phyloP scores from a whole-genome alignment of 75 land plant genomes.

The Larix kaempferi region DNA sequence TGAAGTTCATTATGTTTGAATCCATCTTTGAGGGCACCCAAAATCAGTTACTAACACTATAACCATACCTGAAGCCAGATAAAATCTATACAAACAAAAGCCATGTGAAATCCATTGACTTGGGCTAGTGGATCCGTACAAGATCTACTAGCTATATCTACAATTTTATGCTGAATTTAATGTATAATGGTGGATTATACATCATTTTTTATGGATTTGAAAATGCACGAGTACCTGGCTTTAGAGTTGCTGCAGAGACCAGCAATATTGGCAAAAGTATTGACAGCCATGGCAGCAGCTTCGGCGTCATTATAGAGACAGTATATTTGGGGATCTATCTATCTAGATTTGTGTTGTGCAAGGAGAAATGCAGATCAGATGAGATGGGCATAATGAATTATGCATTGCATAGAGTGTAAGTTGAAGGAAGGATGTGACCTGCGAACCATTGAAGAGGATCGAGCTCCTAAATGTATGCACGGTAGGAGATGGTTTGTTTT shows the following conservation, averaged over 20 bases:
- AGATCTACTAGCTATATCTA: background rate
- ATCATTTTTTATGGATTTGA: background rate
- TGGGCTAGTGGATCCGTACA: background rate
- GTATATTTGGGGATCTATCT: background rate
- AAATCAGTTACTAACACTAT: background rate
- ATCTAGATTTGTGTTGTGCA: background rate
- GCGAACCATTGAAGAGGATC: background rate
- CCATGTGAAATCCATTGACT: background rate
- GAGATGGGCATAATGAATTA: background rate
- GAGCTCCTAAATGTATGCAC: background rate
- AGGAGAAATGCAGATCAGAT: background rate
- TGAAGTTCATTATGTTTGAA: background rate
- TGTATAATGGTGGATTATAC: background rate
- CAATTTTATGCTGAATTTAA: background rate
- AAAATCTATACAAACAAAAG: background rate
- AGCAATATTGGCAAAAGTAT: background rate
- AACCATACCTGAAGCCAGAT: background rate
- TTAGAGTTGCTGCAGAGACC: background rate
- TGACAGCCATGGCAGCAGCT: background rate
- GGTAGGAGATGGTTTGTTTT: too few species aligned
- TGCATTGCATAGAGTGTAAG: background rate
- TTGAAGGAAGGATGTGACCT: background rate
- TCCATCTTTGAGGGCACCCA: background rate
- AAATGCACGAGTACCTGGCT: background rate
- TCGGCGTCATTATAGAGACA: background rate